Evolutionary conservation across 2,329 filamentous ascomycete genomes (phyloP).

Genomic region (Ceratocystis albifundus): DNA sequence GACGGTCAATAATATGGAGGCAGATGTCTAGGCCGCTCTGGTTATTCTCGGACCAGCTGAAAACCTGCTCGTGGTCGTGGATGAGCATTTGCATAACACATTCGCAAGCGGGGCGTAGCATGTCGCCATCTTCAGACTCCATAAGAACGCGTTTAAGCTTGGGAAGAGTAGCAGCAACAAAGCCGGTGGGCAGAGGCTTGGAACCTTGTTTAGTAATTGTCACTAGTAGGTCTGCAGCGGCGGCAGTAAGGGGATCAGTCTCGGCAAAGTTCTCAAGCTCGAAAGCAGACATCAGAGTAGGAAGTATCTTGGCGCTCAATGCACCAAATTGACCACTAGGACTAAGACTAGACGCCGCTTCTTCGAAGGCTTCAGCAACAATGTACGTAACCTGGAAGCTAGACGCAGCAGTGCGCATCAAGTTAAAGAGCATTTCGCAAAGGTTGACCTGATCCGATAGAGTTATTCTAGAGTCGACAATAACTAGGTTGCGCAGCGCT

Average conservation of each 20-base stretch:
- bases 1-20: constrained; percentile 80
- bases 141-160: constrained; percentile 76
- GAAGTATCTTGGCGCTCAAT: constrained; percentile 75
- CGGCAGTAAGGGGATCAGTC: constrained; percentile 70
- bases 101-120: constrained; percentile 75
- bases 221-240: constrained; percentile 74
- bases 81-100: constrained; percentile 79
- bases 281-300: constrained; percentile 77
- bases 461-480: constrained; percentile 63
- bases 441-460: constrained; percentile 61
- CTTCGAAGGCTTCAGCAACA: constrained; percentile 83
- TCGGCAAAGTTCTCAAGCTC: constrained; percentile 77
- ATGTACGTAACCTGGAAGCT: constrained; percentile 88
- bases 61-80: constrained; percentile 81
- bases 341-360: constrained; percentile 60
- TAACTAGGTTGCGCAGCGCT: constrained; percentile 70
- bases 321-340: constrained; percentile 59
- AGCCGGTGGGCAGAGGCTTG: constrained; percentile 74
- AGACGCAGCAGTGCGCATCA: constrained; percentile 75
- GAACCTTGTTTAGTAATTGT: constrained; percentile 72
- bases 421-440: constrained; percentile 71
- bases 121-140: constrained; percentile 71
- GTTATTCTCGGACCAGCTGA: constrained; percentile 67
- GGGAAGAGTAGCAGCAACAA: constrained; percentile 73
- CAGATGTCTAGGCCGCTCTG: constrained; percentile 80